phyloP scores from a whole-genome alignment of 306 rosid genomes.

The Casuarina equisetifolia region DNA sequence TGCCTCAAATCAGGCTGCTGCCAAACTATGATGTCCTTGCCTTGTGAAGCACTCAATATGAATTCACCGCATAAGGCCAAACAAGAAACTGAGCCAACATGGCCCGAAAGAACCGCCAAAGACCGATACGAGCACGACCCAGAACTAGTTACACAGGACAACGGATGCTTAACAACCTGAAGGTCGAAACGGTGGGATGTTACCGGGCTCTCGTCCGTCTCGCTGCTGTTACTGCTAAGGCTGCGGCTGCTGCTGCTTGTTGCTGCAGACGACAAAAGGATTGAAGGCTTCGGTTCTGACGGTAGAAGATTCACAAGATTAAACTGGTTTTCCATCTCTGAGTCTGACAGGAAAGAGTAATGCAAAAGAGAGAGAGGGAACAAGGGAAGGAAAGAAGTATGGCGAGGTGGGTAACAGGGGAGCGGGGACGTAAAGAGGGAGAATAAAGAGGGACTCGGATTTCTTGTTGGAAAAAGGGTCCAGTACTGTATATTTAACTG shows the following conservation, averaged over 20 bases:
- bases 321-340: not conserved
- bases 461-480: slow-evolving; percentile 42
- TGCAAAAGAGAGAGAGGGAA: slow-evolving; percentile 1
- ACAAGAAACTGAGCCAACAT: slow-evolving; percentile 76
- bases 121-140: slow-evolving; percentile 46
- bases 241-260: slow-evolving; percentile 27
- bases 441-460: slow-evolving; percentile 7
- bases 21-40: slow-evolving; percentile 86
- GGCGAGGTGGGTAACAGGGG: slow-evolving; percentile 12
- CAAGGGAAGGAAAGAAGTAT: not conserved
- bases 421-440: slow-evolving; percentile 23
- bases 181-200: slow-evolving; percentile 32
- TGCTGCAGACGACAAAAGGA: slow-evolving; percentile 44
- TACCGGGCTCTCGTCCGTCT: slow-evolving; percentile 49
- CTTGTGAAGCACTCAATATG: slow-evolving; percentile 85
- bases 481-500: slow-evolving; percentile 5
- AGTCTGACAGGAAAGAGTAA: not conserved
- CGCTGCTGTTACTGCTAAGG: slow-evolving; percentile 31
- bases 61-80: slow-evolving; percentile 88
- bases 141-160: slow-evolving; percentile 30
- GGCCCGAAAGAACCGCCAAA: slow-evolving; percentile 75
- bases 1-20: slow-evolving; percentile 79
- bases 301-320: slow-evolving; percentile 24
- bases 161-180: slow-evolving; percentile 12
- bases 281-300: slow-evolving; percentile 32